phyloP scores from a whole-genome alignment of 371 early-diverging fungal species.

The Lichtheimia ramosa region DNA sequence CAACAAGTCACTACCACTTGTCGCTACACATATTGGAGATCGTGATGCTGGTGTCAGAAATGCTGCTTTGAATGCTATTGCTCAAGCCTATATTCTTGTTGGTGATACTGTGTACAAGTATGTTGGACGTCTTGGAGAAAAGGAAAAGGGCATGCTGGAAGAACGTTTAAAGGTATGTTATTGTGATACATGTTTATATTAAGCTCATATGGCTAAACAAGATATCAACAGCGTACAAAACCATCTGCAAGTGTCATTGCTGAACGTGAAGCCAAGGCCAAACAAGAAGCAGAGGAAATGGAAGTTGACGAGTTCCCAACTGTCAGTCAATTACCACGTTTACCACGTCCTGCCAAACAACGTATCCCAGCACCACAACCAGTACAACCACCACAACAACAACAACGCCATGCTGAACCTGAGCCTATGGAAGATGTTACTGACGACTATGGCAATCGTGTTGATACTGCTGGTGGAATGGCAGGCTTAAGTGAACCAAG shows the following conservation, averaged over 20 bases:
- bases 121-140: conserved; percentile 73
- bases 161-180: conserved; percentile 69
- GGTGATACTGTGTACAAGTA: conserved; percentile 76
- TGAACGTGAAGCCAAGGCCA: conserved; percentile 26
- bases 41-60: conserved; percentile 81
- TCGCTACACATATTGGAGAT: conserved; percentile 79
- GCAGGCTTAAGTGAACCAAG: conserved; percentile 16
- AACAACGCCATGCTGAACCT: conserved; percentile 26
- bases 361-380: conserved; percentile 21
- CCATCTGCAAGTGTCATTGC: conserved; percentile 43
- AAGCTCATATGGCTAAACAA: neutral
- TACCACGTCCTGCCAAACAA: conserved; percentile 29
- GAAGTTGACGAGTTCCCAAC: conserved; percentile 43
- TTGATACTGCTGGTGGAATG: conserved; percentile 16
- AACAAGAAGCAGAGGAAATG: conserved; percentile 38
- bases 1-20: conserved; percentile 65
- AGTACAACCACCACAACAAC: conserved; percentile 15
- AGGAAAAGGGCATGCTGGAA: conserved; percentile 77
- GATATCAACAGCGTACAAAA: conserved; percentile 25
- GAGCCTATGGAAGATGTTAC: conserved; percentile 55
- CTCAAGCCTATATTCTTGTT: conserved; percentile 70
- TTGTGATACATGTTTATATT: neutral
- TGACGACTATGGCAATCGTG: conserved; percentile 35
- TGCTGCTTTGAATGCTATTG: conserved; percentile 72
- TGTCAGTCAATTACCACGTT: conserved; percentile 27